Evolutionary conservation across 306 rosid species (phyloP), one percentile per base, ranked within the genome.

Genomic region (Nissolia schottii): DNA sequence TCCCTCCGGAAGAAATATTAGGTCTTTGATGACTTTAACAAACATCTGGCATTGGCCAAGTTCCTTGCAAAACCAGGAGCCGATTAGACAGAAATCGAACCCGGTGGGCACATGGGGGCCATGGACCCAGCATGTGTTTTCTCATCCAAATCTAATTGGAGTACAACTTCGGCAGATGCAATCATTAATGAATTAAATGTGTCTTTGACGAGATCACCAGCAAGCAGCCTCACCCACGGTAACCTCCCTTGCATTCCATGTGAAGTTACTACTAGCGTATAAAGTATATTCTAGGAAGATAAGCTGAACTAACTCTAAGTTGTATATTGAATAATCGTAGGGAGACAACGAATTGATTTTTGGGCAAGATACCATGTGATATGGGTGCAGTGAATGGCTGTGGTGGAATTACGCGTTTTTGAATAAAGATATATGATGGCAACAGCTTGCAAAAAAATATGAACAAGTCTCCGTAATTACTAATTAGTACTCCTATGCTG

Each of bases 361-460:
- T 23, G 60, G 34, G 8, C 4, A 12, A 54, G 31, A 54, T 54
- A 34, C 60, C 55, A 54, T 24, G 61, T 55, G 35, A 25, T 55
- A 2, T 5, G 20, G 53, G 15, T 24, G 40, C 8, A 28, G 38
- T 46, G 78, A 74, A 27, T 74, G 16, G 75, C 55, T 73, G 71
- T 23, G 43, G 9, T 37, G 77, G 57, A 69, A 50, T 54, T 3
- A 66, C 73, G 63, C 70, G 82, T 40, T 40, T 77, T 61, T 69
- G 76, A 69, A 69, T 12, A 48, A 43, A 4, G 49, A 13, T 67
- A 37, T 28, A 7, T 45, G 80, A 72, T 61, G 27, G 69, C 64
- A 40, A 48, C 86, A 82, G 86, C 83, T 78, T 54, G 80, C 77
- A 73, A 73, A 73, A 51, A 13, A 20, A 38, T 22, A 8, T 29